These are phyloP conservation scores for Arthrobotrys megalospora DNA, from an alignment of 2,329 filamentous ascomycete species.

Conservation along the genomic window DNA sequence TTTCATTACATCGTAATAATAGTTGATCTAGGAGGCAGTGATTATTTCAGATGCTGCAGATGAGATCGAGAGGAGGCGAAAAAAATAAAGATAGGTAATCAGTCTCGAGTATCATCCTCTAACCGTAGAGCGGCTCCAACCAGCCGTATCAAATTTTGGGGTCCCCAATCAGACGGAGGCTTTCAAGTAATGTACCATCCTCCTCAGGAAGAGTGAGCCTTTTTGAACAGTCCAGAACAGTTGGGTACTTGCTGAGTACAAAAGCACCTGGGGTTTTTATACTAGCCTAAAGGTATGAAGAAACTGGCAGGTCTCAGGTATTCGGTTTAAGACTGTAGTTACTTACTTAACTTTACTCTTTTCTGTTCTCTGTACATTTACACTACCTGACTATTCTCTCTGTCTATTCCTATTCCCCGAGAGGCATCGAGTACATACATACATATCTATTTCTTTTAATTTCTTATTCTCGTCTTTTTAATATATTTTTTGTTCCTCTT, in stretches of 20 bases:
- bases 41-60: slow-evolving; percentile 50
- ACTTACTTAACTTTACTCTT: slow-evolving; percentile 44
- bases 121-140: slow-evolving; percentile 60
- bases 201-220: slow-evolving; percentile 60
- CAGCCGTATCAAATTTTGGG: slow-evolving; percentile 61
- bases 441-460: slow-evolving; percentile 48
- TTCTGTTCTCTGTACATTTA: slow-evolving; percentile 57
- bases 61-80: slow-evolving; percentile 58
- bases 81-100: slow-evolving; percentile 57
- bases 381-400: slow-evolving; percentile 19
- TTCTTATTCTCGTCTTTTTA: slow-evolving; percentile 63
- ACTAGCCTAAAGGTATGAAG: slow-evolving; percentile 54
- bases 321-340: slow-evolving; percentile 53
- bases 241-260: slow-evolving; percentile 46
- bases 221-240: slow-evolving; percentile 58
- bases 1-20: slow-evolving; percentile 46
- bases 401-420: slow-evolving; percentile 22
- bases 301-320: slow-evolving; percentile 58
- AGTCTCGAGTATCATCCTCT: slow-evolving; percentile 57
- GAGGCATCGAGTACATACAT: not conserved
- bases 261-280: slow-evolving; percentile 56
- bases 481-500: slow-evolving; percentile 35
- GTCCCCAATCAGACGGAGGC: slow-evolving; percentile 60
- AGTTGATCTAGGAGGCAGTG: slow-evolving; percentile 39
- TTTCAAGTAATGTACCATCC: slow-evolving; percentile 60